Percentiles rank a stretch among this genome's conserved stretches.
These are phyloP conservation scores for Microbotryomycetes sp. DNA, from an alignment of 1,284 basidiomycete species.

Conservation along the genomic window DNA sequence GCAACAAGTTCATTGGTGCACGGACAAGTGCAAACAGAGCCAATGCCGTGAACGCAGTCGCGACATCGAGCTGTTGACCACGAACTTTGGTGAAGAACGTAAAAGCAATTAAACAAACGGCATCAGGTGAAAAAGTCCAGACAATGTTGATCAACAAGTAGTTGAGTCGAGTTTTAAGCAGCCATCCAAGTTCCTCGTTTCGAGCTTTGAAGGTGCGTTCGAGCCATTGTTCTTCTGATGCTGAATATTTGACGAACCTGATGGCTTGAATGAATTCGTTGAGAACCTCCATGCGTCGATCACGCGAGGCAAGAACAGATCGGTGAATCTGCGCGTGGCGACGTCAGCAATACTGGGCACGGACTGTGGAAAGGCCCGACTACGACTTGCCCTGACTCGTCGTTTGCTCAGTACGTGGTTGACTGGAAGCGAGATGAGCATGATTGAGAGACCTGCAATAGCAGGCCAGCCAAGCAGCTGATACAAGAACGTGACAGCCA, in stretches of 20 bases:
- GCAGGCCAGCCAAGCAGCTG: conserved; percentile 74
- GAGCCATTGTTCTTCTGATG: conserved; percentile 34
- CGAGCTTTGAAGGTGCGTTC: conserved; percentile 34
- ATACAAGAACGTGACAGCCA: conserved; percentile 71
- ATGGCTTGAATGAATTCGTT: conserved; percentile 76
- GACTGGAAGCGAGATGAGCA: conserved; percentile 65
- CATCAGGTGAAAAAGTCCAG: conserved; percentile 20
- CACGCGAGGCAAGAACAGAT: conserved; percentile 62
- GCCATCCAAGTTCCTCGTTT: conserved; percentile 37
- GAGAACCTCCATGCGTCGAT: conserved; percentile 75
- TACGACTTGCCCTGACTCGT: conserved; percentile 53
- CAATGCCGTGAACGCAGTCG: conserved; percentile 45
- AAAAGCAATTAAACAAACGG: conserved; percentile 41
- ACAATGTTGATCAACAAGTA: conserved; percentile 23
- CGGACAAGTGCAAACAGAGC: conserved; percentile 35
- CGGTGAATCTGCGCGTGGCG: conserved; percentile 11
- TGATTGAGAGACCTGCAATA: conserved; percentile 74
- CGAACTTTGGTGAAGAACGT: conserved; percentile 42
- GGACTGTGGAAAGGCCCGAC: not conserved
- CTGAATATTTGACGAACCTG: conserved; percentile 64
- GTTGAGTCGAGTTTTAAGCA: conserved; percentile 26
- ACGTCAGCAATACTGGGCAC: not conserved
- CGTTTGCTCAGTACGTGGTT: conserved; percentile 60
- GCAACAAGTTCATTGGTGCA: conserved; percentile 55
- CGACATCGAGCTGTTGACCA: conserved; percentile 44